Base-by-base conservation (phyloP, 2,329 filamentous ascomycete species). In the Xylaria sp. region DNA sequence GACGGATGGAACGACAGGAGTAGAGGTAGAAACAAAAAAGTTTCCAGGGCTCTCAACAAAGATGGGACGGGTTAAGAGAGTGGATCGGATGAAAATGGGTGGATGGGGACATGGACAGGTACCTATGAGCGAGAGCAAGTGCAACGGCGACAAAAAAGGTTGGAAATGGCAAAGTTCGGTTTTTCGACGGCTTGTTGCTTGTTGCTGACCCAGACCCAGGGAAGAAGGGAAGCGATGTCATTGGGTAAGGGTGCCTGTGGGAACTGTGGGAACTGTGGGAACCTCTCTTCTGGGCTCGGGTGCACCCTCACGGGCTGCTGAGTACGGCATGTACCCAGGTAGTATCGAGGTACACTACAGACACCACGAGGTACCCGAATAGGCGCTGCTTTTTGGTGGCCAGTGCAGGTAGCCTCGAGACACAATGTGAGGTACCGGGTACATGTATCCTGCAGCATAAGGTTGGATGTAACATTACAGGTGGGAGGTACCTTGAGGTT, bases 101-200 rank as follows among this genome's bases (percentile, higher is more conserved):
- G 49, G 54, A 49, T 52, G 39, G 37, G 35, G 57, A 30, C 23
- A 30, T 30, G 23, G 23, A 34, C 9, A 39, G 19, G 52, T 52
- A 39, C 35, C n/a, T 58, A 9, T 42, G 9, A 7, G 13, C 9
- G 13, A 42, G 42, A 46, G 42, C 11, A 13, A 13, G 59, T 58
- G 57, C 52, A 60, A 54, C 54, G 54, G 57, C 53, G 54, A 52
- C 54, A 54, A 56, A 62, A 57, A 62, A 57, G 62, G 61, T 55
- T 61, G 59, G 57, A 63, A 63, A 63, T 61, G 61, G 65, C 59
- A 63, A 66, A 52, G 42, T 16, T 64, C 60, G 65, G 65, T 67
- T 65, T 59, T 61, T 39, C n/a, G 16, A 11, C 46, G 42, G 53
- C 44, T 42, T 39, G 23, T 30, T 30, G 23, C 23, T 30, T 30